Conservation (phyloP, 257 asterid species). For the Buddleja alternifolia region DNA sequence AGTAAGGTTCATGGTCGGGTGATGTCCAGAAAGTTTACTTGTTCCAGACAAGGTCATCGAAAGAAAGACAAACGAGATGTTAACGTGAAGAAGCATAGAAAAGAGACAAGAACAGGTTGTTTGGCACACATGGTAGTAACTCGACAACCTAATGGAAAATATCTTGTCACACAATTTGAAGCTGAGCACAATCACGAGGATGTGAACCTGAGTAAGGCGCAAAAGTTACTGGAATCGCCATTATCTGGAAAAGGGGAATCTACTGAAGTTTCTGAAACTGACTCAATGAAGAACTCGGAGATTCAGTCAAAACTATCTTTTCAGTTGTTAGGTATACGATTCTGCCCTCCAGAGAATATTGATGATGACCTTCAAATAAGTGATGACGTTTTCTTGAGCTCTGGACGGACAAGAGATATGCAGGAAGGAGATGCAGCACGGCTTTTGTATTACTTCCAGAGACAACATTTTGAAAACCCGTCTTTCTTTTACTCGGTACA, state of each 20-base stretch:
- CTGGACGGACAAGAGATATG: slow-evolving; percentile 56
- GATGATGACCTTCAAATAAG: slow-evolving; percentile 47
- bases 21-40: slow-evolving; percentile 67
- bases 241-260: slow-evolving; percentile 35
- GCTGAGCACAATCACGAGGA: slow-evolving; percentile 61
- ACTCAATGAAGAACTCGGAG: slow-evolving; percentile 41
- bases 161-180: slow-evolving; percentile 54
- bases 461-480: slow-evolving; percentile 62
- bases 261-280: slow-evolving; percentile 49
- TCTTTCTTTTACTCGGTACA: slow-evolving; percentile 55
- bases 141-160: slow-evolving; percentile 56
- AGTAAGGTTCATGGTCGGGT: slow-evolving; percentile 73
- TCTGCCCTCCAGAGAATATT: slow-evolving; percentile 50
- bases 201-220: slow-evolving; percentile 47
- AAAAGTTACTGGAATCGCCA: slow-evolving; percentile 42
- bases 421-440: slow-evolving; percentile 62
- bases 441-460: slow-evolving; percentile 53
- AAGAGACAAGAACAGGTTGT: slow-evolving; percentile 71
- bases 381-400: slow-evolving; percentile 43
- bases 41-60: slow-evolving; percentile 66
- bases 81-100: slow-evolving; percentile 66
- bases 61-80: slow-evolving; percentile 61
- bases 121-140: slow-evolving; percentile 65
- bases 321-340: slow-evolving; percentile 55
- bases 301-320: slow-evolving; percentile 46